Evolutionary conservation across 1,284 basidiomycete genomes (phyloP).

Genomic region (Pseudozyma sp.): DNA sequence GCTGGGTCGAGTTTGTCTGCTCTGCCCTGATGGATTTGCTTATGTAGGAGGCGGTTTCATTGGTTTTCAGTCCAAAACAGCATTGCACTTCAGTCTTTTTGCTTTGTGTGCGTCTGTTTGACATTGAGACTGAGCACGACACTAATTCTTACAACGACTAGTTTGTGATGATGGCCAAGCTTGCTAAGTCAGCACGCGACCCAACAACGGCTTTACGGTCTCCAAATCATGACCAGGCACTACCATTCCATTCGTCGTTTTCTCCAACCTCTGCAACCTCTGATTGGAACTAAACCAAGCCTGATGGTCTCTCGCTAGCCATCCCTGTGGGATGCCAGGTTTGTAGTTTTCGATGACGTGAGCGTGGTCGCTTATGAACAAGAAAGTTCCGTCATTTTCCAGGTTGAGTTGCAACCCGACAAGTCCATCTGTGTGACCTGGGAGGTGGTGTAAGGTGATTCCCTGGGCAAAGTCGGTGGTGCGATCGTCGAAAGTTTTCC

Average conservation of each 20-base stretch:
- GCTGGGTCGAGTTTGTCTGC: slow-evolving; percentile 20
- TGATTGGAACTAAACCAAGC: slow-evolving; percentile 62
- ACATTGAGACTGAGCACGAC: neutral
- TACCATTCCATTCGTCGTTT: slow-evolving; percentile 46
- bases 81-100: neutral
- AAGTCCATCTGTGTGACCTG: slow-evolving; percentile 65
- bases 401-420: slow-evolving; percentile 62
- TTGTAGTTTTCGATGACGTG: slow-evolving; percentile 60
- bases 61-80: neutral
- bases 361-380: slow-evolving; percentile 55
- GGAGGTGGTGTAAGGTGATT: slow-evolving; percentile 62
- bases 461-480: slow-evolving; percentile 60
- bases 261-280: slow-evolving; percentile 52
- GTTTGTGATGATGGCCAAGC: neutral
- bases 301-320: slow-evolving; percentile 56
- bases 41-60: neutral
- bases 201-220: slow-evolving; percentile 36
- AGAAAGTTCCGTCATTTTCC: slow-evolving; percentile 54
- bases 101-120: neutral
- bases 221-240: slow-evolving; percentile 56
- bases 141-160: neutral
- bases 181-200: slow-evolving; percentile 29
- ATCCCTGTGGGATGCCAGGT: slow-evolving; percentile 56
- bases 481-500: slow-evolving; percentile 64
- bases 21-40: slow-evolving; percentile 5